Base-by-base conservation (phyloP, 345 rosid genomes). In the Gossypium turneri region DNA sequence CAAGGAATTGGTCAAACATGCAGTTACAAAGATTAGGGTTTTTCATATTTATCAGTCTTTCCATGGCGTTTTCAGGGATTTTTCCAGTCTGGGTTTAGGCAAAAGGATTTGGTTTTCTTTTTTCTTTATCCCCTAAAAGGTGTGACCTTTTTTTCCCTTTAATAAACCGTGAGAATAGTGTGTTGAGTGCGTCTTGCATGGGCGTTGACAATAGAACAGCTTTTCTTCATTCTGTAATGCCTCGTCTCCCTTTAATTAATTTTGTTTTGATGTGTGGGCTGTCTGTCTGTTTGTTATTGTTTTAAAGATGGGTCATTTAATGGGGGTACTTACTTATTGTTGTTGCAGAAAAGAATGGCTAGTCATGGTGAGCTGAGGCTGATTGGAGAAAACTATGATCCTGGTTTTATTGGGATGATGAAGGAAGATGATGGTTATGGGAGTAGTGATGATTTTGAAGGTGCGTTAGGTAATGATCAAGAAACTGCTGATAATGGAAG, bases 401-500 rank as follows among this genome's bases (percentile, higher is more conserved):
- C 78, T 3, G 47, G 27, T 73, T 38, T 86, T 63, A 1, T 29
- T 17, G 85, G 79, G 63, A 79, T 77, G 81, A 52, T 73, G 47
- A 81, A 51, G 81, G 90, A 87, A 4, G 89, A 84, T 70, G 89
- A 84, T 70, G 88, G 75, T 41, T 79, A 81, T 52, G 93, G 83
- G 75, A 92, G 88, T 83, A 84, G 89, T 74, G 88, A 88, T 70
- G 85, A 86, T 74, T 47, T 88, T 38, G 92, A 87, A 48, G 89
- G 82, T 63, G 81, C 75, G 66, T 87, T 90, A 9, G 90, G 89
- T n/a, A 90, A 84, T 69, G 90, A 90, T 66, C 82, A 79, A 20
- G 86, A 82, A 2, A 75, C 77, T 38, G 82, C 61, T 3, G 88
- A 47, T 4, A 83, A 88, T 41, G 84, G 66, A 48, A 82, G 71